These are phyloP conservation scores for Abrus pulchellus DNA, from an alignment of 306 rosid genomes.

Conservation along the genomic window DNA sequence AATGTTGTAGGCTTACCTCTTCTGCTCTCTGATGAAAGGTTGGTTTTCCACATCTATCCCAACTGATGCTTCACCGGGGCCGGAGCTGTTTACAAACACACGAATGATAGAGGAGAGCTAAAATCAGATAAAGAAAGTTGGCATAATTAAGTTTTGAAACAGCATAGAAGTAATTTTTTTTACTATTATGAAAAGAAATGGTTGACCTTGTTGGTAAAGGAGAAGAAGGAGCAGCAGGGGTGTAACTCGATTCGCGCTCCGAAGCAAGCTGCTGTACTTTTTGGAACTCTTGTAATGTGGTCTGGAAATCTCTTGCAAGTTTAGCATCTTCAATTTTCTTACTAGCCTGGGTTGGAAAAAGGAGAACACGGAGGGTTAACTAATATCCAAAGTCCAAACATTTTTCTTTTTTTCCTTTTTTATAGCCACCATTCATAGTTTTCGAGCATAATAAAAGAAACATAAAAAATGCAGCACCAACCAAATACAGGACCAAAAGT, in stretches of 20 bases:
- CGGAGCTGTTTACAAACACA: constrained; percentile 57
- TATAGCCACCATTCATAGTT: constrained; percentile 3
- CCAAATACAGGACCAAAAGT: constrained; percentile 23
- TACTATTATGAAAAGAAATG: neutral
- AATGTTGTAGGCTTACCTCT: constrained; percentile 58
- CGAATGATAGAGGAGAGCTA: constrained; percentile 12
- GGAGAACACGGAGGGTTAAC: neutral
- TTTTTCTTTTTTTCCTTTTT: neutral
- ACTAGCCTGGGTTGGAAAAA: constrained; percentile 56
- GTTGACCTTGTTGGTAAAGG: constrained; percentile 55
- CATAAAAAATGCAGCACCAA: neutral
- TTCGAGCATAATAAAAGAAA: constrained; percentile 2
- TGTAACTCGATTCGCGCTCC: constrained; percentile 74
- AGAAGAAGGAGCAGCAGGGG: constrained; percentile 56
- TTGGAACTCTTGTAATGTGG: constrained; percentile 79
- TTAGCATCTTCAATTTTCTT: constrained; percentile 81
- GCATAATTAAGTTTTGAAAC: constrained; percentile 1
- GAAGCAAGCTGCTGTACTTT: constrained; percentile 81
- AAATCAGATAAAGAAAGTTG: neutral
- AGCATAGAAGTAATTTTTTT: neutral
- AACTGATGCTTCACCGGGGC: constrained; percentile 55
- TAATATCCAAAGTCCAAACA: neutral
- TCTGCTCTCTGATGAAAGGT: constrained; percentile 67
- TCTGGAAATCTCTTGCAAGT: constrained; percentile 85
- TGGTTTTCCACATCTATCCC: constrained; percentile 61